phyloP scores from a whole-genome alignment of 805 yeast species.

The Starmerella asiatica region DNA sequence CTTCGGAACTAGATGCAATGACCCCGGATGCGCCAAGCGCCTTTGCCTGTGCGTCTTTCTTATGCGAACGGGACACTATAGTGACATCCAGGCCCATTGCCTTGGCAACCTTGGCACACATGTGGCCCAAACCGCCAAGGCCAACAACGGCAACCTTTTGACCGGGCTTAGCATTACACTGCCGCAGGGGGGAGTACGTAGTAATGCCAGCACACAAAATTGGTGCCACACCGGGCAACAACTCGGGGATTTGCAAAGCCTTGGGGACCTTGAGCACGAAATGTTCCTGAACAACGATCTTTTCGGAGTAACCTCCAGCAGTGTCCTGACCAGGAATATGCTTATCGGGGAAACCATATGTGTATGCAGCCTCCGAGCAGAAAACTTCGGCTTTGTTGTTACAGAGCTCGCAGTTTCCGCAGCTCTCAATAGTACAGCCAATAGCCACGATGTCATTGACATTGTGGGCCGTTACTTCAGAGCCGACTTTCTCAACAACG shows the following conservation, averaged over 20 bases:
- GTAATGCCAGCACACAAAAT: slow-evolving; percentile 69
- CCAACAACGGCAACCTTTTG: slow-evolving; percentile 47
- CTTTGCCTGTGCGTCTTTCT: slow-evolving; percentile 41
- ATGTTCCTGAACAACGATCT: slow-evolving; percentile 38
- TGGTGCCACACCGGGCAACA: slow-evolving; percentile 43
- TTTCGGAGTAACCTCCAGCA: slow-evolving; percentile 34
- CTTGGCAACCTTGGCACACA: slow-evolving; percentile 43
- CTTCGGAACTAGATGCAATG: slow-evolving; percentile 36
- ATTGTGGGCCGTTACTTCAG: slow-evolving; percentile 36
- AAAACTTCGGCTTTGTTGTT: slow-evolving; percentile 40
- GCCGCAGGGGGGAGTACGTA: slow-evolving; percentile 48
- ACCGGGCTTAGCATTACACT: slow-evolving; percentile 37
- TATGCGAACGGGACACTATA: slow-evolving; percentile 40
- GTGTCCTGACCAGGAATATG: slow-evolving; percentile 50
- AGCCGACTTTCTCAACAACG: slow-evolving; percentile 36
- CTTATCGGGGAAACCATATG: slow-evolving; percentile 34
- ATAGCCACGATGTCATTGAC: slow-evolving; percentile 70
- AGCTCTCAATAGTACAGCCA: slow-evolving; percentile 56
- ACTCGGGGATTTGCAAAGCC: slow-evolving; percentile 30
- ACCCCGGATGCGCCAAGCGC: slow-evolving; percentile 45
- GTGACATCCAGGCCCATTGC: slow-evolving; percentile 52
- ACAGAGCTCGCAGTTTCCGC: slow-evolving; percentile 52
- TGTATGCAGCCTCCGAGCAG: slow-evolving; percentile 38
- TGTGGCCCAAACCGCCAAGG: slow-evolving; percentile 56
- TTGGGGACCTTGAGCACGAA: slow-evolving; percentile 56